These are phyloP conservation scores for Actinidia polygama DNA, from an alignment of 179 eudicot genomes.

Conservation along the genomic window DNA sequence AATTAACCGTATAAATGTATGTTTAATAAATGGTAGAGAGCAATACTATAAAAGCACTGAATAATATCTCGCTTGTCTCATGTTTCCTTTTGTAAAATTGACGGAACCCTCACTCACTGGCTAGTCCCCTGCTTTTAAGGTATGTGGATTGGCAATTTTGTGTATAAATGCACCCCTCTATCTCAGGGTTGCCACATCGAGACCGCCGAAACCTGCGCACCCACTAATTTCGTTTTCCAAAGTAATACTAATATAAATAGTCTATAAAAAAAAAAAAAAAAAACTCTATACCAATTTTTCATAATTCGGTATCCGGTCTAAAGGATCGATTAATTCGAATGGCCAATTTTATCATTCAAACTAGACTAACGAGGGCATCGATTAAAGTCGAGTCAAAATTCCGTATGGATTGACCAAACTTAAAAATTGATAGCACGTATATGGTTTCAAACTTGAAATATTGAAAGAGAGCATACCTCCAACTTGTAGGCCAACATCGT, in stretches of 20 bases:
- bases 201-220: constrained; percentile 5
- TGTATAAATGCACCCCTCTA: neutral
- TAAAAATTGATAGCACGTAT: no score
- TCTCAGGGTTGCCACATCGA: constrained; percentile 8
- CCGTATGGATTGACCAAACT: no score
- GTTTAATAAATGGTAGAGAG: no score
- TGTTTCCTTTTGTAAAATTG: neutral
- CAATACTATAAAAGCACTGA: no score
- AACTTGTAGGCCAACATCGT: no score
- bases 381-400: neutral
- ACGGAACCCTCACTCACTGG: neutral
- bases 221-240: neutral
- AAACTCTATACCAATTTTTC: no score
- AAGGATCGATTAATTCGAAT: no score
- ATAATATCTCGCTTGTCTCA: no score
- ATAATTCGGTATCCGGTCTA: no score
- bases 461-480: no score
- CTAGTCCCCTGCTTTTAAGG: constrained; percentile 9
- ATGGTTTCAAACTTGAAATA: no score
- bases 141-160: constrained; percentile 7
- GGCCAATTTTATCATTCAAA: neutral
- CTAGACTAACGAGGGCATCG: neutral
- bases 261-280: neutral
- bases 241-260: neutral
- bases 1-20: no score